phyloP scores from a whole-genome alignment of 768 basidiomycete genomes.

The Boletus speciosus region DNA sequence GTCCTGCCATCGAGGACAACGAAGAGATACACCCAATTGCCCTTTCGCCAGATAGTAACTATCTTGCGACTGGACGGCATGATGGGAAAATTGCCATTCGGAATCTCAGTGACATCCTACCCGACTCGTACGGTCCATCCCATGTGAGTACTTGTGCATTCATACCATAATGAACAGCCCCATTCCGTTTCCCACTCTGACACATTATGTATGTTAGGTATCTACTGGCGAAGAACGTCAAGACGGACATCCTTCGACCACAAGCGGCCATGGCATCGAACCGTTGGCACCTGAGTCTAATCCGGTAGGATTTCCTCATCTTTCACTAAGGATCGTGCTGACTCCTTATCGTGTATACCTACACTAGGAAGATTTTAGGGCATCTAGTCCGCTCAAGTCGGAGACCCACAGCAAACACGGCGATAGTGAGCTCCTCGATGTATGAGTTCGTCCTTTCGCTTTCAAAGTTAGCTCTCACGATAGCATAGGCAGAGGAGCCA shows the following conservation, averaged over 20 bases:
- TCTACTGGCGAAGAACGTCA: not conserved
- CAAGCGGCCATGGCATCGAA: not conserved
- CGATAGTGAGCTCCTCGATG: not conserved
- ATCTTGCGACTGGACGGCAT: not conserved
- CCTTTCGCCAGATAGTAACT: not conserved
- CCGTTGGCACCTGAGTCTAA: not conserved
- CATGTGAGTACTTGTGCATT: not conserved
- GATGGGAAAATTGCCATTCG: not conserved
- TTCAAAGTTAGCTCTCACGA: not conserved
- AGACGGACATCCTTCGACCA: not conserved
- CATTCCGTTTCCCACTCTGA: not conserved
- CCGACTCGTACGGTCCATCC: conserved; percentile 2
- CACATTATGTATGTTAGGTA: not conserved
- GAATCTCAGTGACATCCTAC: not conserved
- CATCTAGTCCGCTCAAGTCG: not conserved
- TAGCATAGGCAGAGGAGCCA: not conserved
- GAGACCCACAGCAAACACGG: not conserved
- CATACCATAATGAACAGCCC: not conserved
- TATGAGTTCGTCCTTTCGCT: not conserved
- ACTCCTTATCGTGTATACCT: not conserved
- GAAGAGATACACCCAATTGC: not conserved
- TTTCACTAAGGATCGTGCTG: not conserved
- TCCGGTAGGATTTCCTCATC: not conserved
- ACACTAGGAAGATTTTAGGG: not conserved
- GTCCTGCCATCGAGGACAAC: not conserved